A percentile compares a stretch with the other conserved stretches of the same genome.
Evolutionary conservation across 345 rosid species (phyloP).

Genomic region (Garcia nutans): DNA sequence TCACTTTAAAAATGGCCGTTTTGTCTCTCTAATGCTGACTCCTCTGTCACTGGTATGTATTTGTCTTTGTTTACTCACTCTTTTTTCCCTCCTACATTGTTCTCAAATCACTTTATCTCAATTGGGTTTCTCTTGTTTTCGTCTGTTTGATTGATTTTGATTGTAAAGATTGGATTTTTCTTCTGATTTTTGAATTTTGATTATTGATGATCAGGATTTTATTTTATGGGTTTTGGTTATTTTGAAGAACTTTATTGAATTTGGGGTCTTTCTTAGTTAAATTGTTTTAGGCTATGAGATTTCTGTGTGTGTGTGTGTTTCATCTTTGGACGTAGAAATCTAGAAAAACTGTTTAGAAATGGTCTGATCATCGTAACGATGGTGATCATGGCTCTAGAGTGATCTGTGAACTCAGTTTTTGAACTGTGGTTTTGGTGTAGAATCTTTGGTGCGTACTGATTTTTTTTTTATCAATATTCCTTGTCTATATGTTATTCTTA

Average conservation of each 20-base stretch:
- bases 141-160: constrained; percentile 19
- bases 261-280: constrained; percentile 4
- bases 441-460: constrained; percentile 10
- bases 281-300: constrained; percentile 12
- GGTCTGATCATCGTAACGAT: constrained; percentile 18
- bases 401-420: constrained; percentile 6
- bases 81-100: constrained; percentile 10
- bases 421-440: constrained; percentile 14
- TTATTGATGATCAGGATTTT: constrained; percentile 22
- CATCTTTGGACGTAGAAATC: constrained; percentile 15
- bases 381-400: constrained; percentile 15
- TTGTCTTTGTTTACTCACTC: constrained; percentile 13
- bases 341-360: constrained; percentile 20
- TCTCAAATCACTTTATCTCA: constrained; percentile 18
- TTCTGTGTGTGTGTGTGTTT: background rate
- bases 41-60: constrained; percentile 29
- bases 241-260: constrained; percentile 14
- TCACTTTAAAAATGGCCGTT: constrained; percentile 8
- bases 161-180: constrained; percentile 22
- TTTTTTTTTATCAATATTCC: background rate
- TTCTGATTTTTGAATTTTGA: background rate
- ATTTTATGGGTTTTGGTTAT: constrained; percentile 21
- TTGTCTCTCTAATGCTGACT: constrained; percentile 27
- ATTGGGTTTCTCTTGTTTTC: constrained; percentile 22
- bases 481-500: background rate